A percentile compares a stretch with the other conserved stretches of the same genome.
These are phyloP conservation scores for Omphalotus guepiniiformis DNA, from an alignment of 768 basidiomycete species.

Conservation along the genomic window DNA sequence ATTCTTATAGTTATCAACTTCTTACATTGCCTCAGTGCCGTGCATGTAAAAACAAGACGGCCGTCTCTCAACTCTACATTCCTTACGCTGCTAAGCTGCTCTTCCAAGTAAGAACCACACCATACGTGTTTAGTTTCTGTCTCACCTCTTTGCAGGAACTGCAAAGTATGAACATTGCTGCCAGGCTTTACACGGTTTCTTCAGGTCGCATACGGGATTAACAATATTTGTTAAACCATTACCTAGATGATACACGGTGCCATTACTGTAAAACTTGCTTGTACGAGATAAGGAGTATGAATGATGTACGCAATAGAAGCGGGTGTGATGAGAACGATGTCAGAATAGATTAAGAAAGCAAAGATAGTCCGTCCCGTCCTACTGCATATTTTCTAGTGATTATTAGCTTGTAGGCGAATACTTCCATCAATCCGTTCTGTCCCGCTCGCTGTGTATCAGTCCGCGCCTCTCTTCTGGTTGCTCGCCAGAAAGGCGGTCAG, in stretches of 20 bases:
- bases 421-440: slow-evolving; percentile 9
- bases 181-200: slow-evolving; percentile 81
- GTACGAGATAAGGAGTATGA: background rate
- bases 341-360: no score
- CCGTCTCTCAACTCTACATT: slow-evolving; percentile 86
- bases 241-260: background rate
- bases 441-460: slow-evolving; percentile 42
- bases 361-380: no score
- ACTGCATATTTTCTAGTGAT: no score
- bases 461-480: slow-evolving; percentile 63
- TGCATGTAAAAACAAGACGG: slow-evolving; percentile 95
- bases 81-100: slow-evolving; percentile 96
- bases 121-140: background rate
- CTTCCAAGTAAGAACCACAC: slow-evolving; percentile 67
- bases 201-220: slow-evolving; percentile 81
- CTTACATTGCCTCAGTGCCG: slow-evolving; percentile 54
- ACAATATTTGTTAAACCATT: slow-evolving; percentile 13
- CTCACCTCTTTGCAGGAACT: slow-evolving; percentile 54
- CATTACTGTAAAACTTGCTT: background rate
- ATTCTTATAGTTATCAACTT: background rate
- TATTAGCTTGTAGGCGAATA: background rate
- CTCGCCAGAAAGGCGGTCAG: slow-evolving; percentile 42
- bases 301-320: background rate
- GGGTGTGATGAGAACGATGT: background rate
- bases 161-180: slow-evolving; percentile 94